Evolutionary conservation across 2,329 filamentous ascomycete species (phyloP), one percentile per base, ranked within the genome.

Genomic region (Arachnopeziza araneosa): DNA sequence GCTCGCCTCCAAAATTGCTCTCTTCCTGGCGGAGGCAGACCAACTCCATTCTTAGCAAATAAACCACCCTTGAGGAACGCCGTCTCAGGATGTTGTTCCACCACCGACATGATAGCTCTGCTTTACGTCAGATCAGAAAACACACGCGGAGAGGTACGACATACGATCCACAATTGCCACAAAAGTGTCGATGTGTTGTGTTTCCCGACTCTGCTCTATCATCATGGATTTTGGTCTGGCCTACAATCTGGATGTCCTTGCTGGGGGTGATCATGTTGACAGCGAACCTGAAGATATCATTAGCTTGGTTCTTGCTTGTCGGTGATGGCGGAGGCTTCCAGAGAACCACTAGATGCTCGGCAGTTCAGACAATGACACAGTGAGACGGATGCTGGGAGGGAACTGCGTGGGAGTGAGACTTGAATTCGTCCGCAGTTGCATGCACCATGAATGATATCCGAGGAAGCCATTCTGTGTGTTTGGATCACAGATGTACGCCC

Each of bases 111-210:
- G 17, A 64, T 58, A 9, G 62, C 56, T 23, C 62, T 64, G 19
- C 24, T 8, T 14, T 55, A 12, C 22, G 24, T 9, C 19, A 19
- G 23, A 24, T 5, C 36, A 23, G 26, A 50, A 2, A n/a, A 21
- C 44, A 2, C 3, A 23, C 17, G 14, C 24, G 30, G 48, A 14
- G 50, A 52, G 21, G n/a, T 8, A 50, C 50, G 24, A 48, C 59
- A 44, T 60, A 62, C 62, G 57, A 57, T 56, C 62, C 62, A 44
- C 62, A 63, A 32, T 61, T 57, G 2, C 59, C 59, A 55, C 62
- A 63, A 24, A 63, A 63, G 24, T 62, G 51, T 6, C 59, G 21
- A 24, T 60, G 48, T 14, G 55, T 36, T 17, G 49, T 62, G 23
- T 60, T 62, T 19, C 62, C 62, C 10, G 55, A 62, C 14, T 17